Evolutionary conservation across 2,329 filamentous ascomycete genomes (phyloP), one percentile per base, ranked within the genome.

Genomic region (Cucurbitaria berberidis): DNA sequence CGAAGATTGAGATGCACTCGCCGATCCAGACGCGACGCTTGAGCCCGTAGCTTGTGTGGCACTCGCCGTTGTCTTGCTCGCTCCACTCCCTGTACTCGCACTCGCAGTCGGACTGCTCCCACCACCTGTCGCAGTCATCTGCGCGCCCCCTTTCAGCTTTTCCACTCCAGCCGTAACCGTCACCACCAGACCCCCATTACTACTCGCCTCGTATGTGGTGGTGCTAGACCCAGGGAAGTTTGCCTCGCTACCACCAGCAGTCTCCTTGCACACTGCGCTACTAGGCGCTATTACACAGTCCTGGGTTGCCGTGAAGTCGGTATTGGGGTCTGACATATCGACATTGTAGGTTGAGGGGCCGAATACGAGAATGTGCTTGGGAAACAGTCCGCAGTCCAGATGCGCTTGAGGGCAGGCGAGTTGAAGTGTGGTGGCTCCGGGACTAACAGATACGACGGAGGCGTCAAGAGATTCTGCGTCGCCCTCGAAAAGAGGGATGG

Each of bases 181-280:
- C 1, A 66, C 39, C 3, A 43, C 41, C 21, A 49, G 9, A n/a
- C 19, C 48, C 5, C 34, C 48, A 2, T 52, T 38, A 8, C 41
- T 35, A 3, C 39, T 59, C 16, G 45, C 49, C 2, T 54, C 57
- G 41, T 59, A 66, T 10, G 57, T 67, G 34, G 22, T 41, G 1
- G 65, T 69, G 22, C 53, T 61, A 10, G 45, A 52, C 5, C 68
- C 66, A 2, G 67, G 66, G 35, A 57, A 59, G 38, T 69, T 69
- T 1, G 67, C 67, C 26, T 63, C 60, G 8, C 42, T 46, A n/a
- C 67, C 68, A 21, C 60, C 57, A 8, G 56, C 59, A 11, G 45
- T 62, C 36, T 67, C 57, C 39, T 50, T 59, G 60, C 68, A 72
- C 15, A 66, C 50, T 2, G 59, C 61, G 13, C 36, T 53, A 18